A percentile compares a stretch with the other conserved stretches of the same genome.
These are phyloP conservation scores for Melastoma malabathricum DNA, from an alignment of 345 rosid species.

Conservation along the genomic window DNA sequence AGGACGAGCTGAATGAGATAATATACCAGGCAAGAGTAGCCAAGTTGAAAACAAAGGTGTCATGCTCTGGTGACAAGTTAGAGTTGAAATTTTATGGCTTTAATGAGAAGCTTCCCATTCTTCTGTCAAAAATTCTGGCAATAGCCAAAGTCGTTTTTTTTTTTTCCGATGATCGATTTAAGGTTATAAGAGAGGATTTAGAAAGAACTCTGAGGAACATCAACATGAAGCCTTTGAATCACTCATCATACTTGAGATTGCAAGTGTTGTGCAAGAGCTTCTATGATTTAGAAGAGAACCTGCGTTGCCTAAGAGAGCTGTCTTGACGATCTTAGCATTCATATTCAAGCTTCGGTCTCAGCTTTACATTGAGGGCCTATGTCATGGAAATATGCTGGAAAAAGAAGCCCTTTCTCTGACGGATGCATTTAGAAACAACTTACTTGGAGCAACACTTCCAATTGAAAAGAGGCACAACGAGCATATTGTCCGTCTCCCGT, in stretches of 20 bases:
- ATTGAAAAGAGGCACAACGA: slow-evolving; percentile 59
- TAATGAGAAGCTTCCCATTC: slow-evolving; percentile 70
- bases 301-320: slow-evolving; percentile 42
- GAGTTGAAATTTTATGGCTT: slow-evolving; percentile 91
- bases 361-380: slow-evolving; percentile 77
- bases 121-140: slow-evolving; percentile 56
- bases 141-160: slow-evolving; percentile 58
- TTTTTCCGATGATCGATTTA: slow-evolving; percentile 69
- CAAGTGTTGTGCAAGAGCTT: slow-evolving; percentile 72
- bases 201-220: slow-evolving; percentile 67
- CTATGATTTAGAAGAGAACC: slow-evolving; percentile 83
- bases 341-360: slow-evolving; percentile 75
- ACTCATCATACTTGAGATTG: slow-evolving; percentile 77
- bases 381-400: slow-evolving; percentile 89
- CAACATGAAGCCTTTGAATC: slow-evolving; percentile 85
- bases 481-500: slow-evolving; percentile 51
- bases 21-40: slow-evolving; percentile 60
- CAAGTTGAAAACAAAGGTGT: slow-evolving; percentile 74
- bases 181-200: slow-evolving; percentile 79
- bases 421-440: slow-evolving; percentile 50
- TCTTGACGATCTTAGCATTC: slow-evolving; percentile 64
- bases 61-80: slow-evolving; percentile 55
- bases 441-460: slow-evolving; percentile 52
- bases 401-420: slow-evolving; percentile 49
- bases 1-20: too few relatives aligned